A percentile compares a stretch with the other conserved stretches of the same genome.
phyloP scores from a whole-genome alignment of 768 basidiomycete species.

The Multifurca ochricompacta region DNA sequence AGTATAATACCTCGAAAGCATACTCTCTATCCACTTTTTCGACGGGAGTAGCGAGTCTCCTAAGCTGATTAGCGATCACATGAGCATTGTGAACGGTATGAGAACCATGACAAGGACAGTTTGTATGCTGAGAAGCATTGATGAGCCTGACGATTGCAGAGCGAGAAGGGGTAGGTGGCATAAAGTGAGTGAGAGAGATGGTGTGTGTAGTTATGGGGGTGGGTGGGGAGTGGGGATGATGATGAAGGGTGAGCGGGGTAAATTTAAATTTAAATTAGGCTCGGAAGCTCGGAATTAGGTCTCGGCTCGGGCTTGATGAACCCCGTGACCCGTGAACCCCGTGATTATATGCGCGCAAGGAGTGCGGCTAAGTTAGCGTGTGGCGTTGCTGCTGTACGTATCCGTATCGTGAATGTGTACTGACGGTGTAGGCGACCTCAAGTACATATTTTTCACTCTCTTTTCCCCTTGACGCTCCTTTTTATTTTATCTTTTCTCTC shows the following conservation, averaged over 20 bases:
- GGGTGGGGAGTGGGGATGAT: too few species aligned
- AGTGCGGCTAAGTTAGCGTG: too few species aligned
- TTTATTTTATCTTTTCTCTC: conserved; percentile 23
- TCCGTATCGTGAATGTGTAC: too few species aligned
- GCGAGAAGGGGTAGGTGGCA: conserved; percentile 39
- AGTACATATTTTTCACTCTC: neutral
- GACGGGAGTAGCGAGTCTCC: conserved; percentile 74
- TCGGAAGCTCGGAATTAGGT: too few species aligned
- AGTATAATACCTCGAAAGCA: conserved; percentile 66
- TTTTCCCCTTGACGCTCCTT: conserved; percentile 20
- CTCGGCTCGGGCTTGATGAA: too few species aligned
- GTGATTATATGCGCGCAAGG: too few species aligned
- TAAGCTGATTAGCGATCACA: conserved; percentile 50
- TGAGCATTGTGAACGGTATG: conserved; percentile 35
- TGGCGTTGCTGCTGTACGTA: too few species aligned
- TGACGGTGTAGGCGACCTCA: too few species aligned
- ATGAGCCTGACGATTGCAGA: conserved; percentile 66
- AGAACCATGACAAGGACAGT: conserved; percentile 76
- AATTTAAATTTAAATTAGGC: neutral
- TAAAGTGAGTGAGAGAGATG: too few species aligned
- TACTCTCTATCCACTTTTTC: conserved; percentile 74
- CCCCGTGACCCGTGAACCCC: too few species aligned
- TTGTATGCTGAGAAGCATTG: conserved; percentile 60
- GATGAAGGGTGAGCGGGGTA: too few species aligned
- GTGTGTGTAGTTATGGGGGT: too few species aligned